Conservation (phyloP, 202 grass and related monocot species). For the Musa balbisiana region DNA sequence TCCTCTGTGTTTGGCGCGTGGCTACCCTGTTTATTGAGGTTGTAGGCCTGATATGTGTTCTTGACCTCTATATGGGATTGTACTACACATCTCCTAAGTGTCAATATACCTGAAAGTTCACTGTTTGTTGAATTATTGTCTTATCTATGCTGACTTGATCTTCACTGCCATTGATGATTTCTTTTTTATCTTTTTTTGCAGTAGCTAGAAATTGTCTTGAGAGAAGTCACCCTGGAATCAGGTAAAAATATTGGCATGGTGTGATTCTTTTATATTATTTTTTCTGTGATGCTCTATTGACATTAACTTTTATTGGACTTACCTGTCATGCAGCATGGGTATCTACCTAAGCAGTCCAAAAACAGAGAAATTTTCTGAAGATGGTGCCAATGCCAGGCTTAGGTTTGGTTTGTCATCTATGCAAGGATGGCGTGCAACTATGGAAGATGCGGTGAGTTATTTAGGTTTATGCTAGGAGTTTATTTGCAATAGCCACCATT, state of each 20-base stretch:
- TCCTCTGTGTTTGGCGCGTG: too few species aligned
- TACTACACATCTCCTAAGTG: too few species aligned
- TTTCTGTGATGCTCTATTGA: background rate
- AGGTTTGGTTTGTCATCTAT: conserved; percentile 82
- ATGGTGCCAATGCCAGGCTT: conserved; percentile 55
- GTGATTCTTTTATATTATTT: background rate
- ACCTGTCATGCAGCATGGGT: conserved; percentile 45
- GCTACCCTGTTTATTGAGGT: too few species aligned
- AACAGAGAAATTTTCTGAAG: conserved; percentile 80
- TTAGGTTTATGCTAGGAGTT: too few species aligned
- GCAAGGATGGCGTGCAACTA: conserved; percentile 93
- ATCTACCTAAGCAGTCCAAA: conserved; percentile 88
- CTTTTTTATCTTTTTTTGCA: background rate
- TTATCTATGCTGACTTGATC: background rate
- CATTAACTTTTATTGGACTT: background rate
- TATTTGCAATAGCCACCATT: background rate
- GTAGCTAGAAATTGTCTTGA: background rate
- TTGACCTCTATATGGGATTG: too few species aligned
- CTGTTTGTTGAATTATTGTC: too few species aligned
- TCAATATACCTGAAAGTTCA: background rate
- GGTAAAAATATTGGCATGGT: background rate
- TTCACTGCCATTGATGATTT: background rate
- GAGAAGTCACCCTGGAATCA: too few species aligned
- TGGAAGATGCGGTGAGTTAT: conserved; percentile 73
- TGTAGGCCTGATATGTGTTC: too few species aligned